phyloP scores from a whole-genome alignment of 192 early-diverging fungal genomes.

The Cladochytrium replicatum region DNA sequence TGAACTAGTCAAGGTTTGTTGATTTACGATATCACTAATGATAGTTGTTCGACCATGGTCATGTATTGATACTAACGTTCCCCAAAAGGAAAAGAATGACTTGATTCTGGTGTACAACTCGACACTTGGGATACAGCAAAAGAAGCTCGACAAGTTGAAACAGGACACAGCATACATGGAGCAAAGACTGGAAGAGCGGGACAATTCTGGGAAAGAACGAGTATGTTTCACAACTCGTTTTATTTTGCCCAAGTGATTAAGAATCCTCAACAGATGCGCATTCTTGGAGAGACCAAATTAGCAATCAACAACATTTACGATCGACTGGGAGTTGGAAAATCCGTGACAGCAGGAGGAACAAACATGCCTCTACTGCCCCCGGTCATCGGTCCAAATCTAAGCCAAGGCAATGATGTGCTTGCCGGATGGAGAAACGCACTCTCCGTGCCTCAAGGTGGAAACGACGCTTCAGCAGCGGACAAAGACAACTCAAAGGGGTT shows the following conservation, averaged over 20 bases:
- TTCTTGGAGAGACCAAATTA: slow-evolving; percentile 45
- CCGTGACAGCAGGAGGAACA: not conserved
- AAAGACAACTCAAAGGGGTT: slow-evolving; percentile 25
- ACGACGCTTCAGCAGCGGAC: slow-evolving; percentile 3
- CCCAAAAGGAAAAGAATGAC: slow-evolving; percentile 44
- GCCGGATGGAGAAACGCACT: slow-evolving; percentile 1
- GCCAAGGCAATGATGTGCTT: not conserved
- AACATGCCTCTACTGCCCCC: not conserved
- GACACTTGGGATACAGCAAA: slow-evolving; percentile 44
- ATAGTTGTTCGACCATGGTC: not conserved
- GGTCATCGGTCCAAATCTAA: too few species aligned
- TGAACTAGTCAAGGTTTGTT: slow-evolving; percentile 35
- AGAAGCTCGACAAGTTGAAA: slow-evolving; percentile 40
- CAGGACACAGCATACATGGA: slow-evolving; percentile 41
- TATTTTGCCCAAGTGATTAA: not conserved
- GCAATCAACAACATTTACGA: slow-evolving; percentile 54
- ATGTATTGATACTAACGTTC: not conserved
- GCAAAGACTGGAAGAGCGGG: slow-evolving; percentile 36
- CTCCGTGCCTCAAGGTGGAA: not conserved
- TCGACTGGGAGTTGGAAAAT: slow-evolving; percentile 18
- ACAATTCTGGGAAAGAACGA: slow-evolving; percentile 44
- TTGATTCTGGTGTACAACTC: slow-evolving; percentile 50
- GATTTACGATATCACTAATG: not conserved
- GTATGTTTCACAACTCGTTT: slow-evolving; percentile 22
- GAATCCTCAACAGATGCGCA: slow-evolving; percentile 26